phyloP scores from a whole-genome alignment of 75 land plant genomes.

The Larix kaempferi region DNA sequence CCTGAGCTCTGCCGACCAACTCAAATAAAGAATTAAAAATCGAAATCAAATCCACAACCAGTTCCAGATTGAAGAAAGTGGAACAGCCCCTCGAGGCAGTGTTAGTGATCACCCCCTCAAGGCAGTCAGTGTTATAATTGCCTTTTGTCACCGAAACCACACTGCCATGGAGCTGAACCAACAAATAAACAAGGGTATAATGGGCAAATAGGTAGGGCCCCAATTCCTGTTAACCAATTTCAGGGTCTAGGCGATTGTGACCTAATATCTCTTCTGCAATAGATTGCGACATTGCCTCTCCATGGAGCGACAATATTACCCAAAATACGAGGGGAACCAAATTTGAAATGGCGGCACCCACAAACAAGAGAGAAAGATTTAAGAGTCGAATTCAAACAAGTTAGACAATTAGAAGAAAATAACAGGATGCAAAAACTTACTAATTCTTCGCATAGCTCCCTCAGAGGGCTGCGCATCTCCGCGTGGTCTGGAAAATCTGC shows the following conservation, averaged over 20 bases:
- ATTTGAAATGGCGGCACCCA: no score
- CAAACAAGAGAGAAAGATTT: no score
- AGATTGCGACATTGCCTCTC: no score
- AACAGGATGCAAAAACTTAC: constrained; percentile 24
- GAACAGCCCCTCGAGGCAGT: not conserved
- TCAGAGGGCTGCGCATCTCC: constrained; percentile 66
- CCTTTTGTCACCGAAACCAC: not conserved
- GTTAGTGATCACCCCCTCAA: no score
- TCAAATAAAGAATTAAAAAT: no score
- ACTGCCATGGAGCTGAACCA: not conserved
- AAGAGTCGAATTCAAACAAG: no score
- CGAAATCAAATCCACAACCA: not conserved
- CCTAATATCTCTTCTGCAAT: no score
- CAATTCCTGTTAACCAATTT: not conserved
- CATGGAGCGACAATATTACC: no score
- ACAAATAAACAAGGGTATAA: not conserved
- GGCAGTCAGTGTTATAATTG: not conserved
- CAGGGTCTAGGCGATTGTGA: not conserved
- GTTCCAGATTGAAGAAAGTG: not conserved
- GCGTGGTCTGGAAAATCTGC: constrained; percentile 91
- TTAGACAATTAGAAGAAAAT: no score
- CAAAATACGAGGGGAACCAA: no score
- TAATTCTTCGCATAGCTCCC: constrained; percentile 73
- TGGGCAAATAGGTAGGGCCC: no score
- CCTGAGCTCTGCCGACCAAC: no score